phyloP scores from a whole-genome alignment of 805 yeast species.

The Ogataea paraovalis region DNA sequence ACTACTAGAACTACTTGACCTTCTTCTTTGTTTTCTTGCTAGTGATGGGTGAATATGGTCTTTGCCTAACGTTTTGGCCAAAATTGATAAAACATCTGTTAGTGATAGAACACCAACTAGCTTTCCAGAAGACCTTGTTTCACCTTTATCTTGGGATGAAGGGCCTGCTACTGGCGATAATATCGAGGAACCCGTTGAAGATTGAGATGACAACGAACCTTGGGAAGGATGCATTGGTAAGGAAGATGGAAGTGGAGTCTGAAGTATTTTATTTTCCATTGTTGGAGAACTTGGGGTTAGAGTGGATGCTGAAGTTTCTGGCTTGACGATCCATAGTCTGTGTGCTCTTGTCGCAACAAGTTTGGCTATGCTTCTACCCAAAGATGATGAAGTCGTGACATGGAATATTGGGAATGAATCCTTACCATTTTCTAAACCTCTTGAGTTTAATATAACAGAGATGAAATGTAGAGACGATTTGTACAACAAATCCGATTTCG shows the following conservation, averaged over 20 bases:
- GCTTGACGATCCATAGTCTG: constrained; percentile 80
- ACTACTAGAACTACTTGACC: constrained; percentile 43
- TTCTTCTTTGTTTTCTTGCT: constrained; percentile 86
- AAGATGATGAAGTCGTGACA: constrained; percentile 71
- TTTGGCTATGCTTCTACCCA: constrained; percentile 89
- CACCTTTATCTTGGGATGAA: constrained; percentile 22
- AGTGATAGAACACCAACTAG: constrained; percentile 87
- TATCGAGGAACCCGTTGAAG: neutral
- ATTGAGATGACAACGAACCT: neutral
- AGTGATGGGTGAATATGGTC: constrained; percentile 70
- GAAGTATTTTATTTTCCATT: constrained; percentile 10
- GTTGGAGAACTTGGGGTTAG: constrained; percentile 15
- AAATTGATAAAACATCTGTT: constrained; percentile 80
- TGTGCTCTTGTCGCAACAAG: constrained; percentile 93
- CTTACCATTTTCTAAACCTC: constrained; percentile 92
- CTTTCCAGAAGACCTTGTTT: constrained; percentile 63
- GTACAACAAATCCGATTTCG: constrained; percentile 78
- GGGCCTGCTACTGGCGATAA: constrained; percentile 5
- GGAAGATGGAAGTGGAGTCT: constrained; percentile 12
- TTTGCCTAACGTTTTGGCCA: constrained; percentile 73
- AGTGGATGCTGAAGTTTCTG: constrained; percentile 26
- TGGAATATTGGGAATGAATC: constrained; percentile 97
- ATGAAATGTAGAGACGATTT: constrained; percentile 85
- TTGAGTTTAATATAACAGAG: constrained; percentile 75
- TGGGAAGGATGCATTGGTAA: constrained; percentile 9